Conservation (phyloP, 2,329 filamentous ascomycete genomes). For the Aspergillus vadensis region DNA sequence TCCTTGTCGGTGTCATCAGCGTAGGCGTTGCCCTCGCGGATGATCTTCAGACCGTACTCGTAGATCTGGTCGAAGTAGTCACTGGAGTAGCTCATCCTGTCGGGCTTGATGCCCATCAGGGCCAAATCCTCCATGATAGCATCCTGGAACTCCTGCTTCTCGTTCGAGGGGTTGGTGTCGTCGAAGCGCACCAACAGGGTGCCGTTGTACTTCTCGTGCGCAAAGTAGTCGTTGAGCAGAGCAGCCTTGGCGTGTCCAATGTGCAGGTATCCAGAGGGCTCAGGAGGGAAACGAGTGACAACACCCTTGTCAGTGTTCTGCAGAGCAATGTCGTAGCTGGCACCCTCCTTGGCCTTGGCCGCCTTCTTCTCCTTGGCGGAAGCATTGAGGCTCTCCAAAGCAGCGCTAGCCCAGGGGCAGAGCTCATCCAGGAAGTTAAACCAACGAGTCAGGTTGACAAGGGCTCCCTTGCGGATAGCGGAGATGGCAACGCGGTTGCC, state of each 20-base stretch:
- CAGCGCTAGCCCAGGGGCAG: conserved; percentile 73
- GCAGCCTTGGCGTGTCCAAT: conserved; percentile 96
- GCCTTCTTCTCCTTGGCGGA: conserved; percentile 70
- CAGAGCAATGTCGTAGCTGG: conserved; percentile 85
- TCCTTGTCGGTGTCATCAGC: conserved; percentile 92
- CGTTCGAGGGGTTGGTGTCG: conserved; percentile 95
- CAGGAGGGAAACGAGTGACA: conserved; percentile 87
- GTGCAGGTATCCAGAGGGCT: conserved; percentile 94
- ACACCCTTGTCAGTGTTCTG: conserved; percentile 85
- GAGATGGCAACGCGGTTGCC: conserved; percentile 82
- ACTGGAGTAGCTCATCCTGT: conserved; percentile 83
- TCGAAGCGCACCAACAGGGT: conserved; percentile 91
- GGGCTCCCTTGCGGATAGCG: conserved; percentile 74
- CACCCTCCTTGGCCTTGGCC: conserved; percentile 72
- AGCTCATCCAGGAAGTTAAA: conserved; percentile 81
- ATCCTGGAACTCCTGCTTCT: conserved; percentile 95
- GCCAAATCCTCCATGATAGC: conserved; percentile 88
- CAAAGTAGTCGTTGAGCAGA: conserved; percentile 94
- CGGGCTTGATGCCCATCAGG: conserved; percentile 88
- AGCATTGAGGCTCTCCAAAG: conserved; percentile 69
- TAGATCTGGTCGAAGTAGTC: conserved; percentile 95
- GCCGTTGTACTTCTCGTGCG: conserved; percentile 88
- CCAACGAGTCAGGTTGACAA: conserved; percentile 81
- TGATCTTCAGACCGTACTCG: conserved; percentile 78
- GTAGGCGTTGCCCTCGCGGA: conserved; percentile 85